Conservation (phyloP, 129 eudicot species). For the Silybum marianum region DNA sequence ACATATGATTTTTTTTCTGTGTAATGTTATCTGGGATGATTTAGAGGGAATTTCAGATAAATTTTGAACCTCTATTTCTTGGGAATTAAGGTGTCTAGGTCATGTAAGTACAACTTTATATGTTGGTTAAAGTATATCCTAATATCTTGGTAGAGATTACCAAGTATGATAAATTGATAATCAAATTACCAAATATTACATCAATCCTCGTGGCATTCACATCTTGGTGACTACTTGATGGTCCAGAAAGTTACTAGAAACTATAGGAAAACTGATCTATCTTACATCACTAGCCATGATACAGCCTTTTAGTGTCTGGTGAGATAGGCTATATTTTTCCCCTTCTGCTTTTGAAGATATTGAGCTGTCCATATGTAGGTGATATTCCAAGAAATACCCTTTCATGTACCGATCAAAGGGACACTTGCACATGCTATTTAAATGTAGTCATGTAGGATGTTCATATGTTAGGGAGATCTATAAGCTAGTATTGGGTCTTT, state of each 20-base stretch:
- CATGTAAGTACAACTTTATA: background rate
- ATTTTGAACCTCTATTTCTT: background rate
- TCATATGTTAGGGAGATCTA: background rate
- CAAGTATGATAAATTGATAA: background rate
- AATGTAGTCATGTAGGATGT: background rate
- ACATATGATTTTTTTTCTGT: too few species aligned
- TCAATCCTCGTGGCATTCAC: background rate
- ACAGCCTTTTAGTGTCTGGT: background rate
- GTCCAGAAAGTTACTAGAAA: background rate
- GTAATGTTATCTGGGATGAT: too few species aligned
- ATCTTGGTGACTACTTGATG: background rate
- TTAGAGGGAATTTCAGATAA: too few species aligned
- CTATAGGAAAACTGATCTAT: background rate
- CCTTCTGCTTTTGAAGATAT: background rate
- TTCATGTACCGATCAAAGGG: background rate
- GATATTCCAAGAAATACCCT: background rate
- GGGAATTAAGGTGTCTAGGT: background rate
- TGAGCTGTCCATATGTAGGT: background rate
- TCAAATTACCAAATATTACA: background rate
- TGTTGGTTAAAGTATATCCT: background rate
- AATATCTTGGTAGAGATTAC: background rate
- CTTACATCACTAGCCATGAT: background rate
- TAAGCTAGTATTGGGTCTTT: background rate
- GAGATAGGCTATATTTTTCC: background rate
- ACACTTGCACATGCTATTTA: background rate